These are phyloP conservation scores for Pseudogymnoascus sp. DNA, from an alignment of 2,329 filamentous ascomycete genomes.

Conservation along the genomic window DNA sequence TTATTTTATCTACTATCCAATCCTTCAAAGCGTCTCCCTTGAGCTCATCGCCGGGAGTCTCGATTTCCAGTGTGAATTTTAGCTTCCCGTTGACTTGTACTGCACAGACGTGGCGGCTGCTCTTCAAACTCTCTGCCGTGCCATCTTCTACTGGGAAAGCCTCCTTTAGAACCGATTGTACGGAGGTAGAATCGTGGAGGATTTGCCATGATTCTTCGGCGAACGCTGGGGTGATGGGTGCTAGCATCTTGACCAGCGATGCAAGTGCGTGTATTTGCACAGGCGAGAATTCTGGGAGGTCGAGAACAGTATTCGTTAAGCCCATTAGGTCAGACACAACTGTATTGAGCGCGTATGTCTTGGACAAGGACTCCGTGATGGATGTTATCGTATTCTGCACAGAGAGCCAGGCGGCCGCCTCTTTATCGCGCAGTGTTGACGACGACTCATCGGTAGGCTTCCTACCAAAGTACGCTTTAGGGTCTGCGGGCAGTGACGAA, in stretches of 20 bases:
- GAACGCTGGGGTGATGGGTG: slow-evolving; percentile 72
- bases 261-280: slow-evolving; percentile 45
- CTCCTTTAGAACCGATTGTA: slow-evolving; percentile 35
- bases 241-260: slow-evolving; percentile 61
- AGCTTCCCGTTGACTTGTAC: slow-evolving; percentile 78
- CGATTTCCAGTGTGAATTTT: slow-evolving; percentile 59
- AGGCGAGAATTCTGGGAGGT: slow-evolving; percentile 12
- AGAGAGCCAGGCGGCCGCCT: slow-evolving; percentile 47
- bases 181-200: slow-evolving; percentile 38
- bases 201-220: slow-evolving; percentile 72
- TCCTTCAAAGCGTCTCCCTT: slow-evolving; percentile 40
- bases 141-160: slow-evolving; percentile 54
- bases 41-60: slow-evolving; percentile 39
- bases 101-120: slow-evolving; percentile 47
- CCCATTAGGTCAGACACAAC: slow-evolving; percentile 76
- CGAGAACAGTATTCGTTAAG: slow-evolving; percentile 55
- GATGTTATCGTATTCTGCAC: slow-evolving; percentile 61
- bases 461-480: slow-evolving; percentile 25
- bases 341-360: slow-evolving; percentile 73
- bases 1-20: slow-evolving; percentile 56
- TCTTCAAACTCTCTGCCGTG: slow-evolving; percentile 41
- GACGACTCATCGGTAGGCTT: slow-evolving; percentile 22
- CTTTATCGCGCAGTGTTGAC: slow-evolving; percentile 21
- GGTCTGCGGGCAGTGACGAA: slow-evolving; percentile 10
- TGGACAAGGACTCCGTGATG: slow-evolving; percentile 60